These are phyloP conservation scores for Silene noctiflora DNA, from an alignment of 179 eudicot species.

Conservation along the genomic window DNA sequence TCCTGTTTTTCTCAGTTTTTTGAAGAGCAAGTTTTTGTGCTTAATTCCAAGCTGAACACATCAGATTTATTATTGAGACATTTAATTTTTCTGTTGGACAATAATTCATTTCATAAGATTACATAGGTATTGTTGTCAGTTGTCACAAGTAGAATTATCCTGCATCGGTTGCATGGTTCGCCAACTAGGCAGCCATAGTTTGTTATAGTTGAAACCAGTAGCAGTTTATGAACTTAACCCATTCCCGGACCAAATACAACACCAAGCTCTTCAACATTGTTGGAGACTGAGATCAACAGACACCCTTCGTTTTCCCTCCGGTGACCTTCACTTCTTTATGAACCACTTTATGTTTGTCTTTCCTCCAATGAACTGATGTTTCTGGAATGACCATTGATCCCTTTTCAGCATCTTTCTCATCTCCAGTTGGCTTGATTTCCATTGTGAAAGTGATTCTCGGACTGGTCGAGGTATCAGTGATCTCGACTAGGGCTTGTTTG, in stretches of 20 bases:
- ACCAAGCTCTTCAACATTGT: too few species aligned
- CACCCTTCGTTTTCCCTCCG: constrained; percentile 46
- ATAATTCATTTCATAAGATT: too few species aligned
- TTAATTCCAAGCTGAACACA: too few species aligned
- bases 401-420: constrained; percentile 22
- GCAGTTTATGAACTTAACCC: background rate
- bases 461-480: constrained; percentile 11
- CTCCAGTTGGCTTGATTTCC: constrained; percentile 38
- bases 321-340: constrained; percentile 35
- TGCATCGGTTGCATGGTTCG: too few species aligned
- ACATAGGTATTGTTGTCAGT: too few species aligned
- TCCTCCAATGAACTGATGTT: constrained; percentile 41
- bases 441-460: constrained; percentile 36
- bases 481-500: constrained; percentile 26
- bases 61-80: too few species aligned
- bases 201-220: too few species aligned
- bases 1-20: too few species aligned
- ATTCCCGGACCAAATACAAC: background rate
- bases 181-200: too few species aligned
- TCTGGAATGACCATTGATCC: constrained; percentile 35
- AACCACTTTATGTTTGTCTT: constrained; percentile 29
- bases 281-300: constrained; percentile 19
- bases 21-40: too few species aligned
- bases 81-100: too few species aligned
- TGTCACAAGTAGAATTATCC: too few species aligned